These are phyloP conservation scores for Plasmodium chabaudi DNA, from an alignment of 169 alveolate genomes.

Conservation along the genomic window DNA sequence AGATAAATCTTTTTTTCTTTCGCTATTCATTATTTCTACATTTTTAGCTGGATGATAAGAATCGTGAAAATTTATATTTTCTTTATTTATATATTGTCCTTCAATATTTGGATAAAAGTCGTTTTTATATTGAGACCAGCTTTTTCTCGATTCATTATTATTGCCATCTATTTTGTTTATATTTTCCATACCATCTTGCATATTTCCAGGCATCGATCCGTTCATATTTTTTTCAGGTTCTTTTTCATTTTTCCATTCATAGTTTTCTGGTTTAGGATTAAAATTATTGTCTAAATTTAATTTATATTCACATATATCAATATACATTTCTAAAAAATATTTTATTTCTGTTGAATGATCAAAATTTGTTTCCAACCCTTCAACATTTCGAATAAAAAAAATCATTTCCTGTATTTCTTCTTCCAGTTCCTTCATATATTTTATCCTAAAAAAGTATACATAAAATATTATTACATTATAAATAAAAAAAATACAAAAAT, in stretches of 20 bases:
- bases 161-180: neutral
- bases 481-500: neutral
- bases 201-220: neutral
- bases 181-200: neutral
- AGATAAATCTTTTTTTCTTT: slow-evolving; percentile 39
- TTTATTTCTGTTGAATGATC: slow-evolving; percentile 60
- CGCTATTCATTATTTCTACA: slow-evolving; percentile 26
- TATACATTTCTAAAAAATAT: slow-evolving; percentile 71
- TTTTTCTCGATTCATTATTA: slow-evolving; percentile 21
- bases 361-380: slow-evolving; percentile 68
- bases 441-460: slow-evolving; percentile 8
- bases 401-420: slow-evolving; percentile 73
- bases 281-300: slow-evolving; percentile 65
- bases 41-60: slow-evolving; percentile 40
- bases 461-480: neutral
- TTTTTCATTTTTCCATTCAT: slow-evolving; percentile 12
- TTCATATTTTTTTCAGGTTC: neutral
- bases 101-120: slow-evolving; percentile 68
- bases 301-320: slow-evolving; percentile 73
- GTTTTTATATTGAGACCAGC: slow-evolving; percentile 73
- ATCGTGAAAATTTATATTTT: slow-evolving; percentile 23
- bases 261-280: slow-evolving; percentile 73
- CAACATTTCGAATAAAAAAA: slow-evolving; percentile 56
- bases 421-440: slow-evolving; percentile 63
- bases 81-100: slow-evolving; percentile 66